A percentile compares a stretch with the other conserved stretches of the same genome.
These are phyloP conservation scores for Phytophthora foliorum DNA, from an alignment of 352 stramenopile species.

Conservation along the genomic window DNA sequence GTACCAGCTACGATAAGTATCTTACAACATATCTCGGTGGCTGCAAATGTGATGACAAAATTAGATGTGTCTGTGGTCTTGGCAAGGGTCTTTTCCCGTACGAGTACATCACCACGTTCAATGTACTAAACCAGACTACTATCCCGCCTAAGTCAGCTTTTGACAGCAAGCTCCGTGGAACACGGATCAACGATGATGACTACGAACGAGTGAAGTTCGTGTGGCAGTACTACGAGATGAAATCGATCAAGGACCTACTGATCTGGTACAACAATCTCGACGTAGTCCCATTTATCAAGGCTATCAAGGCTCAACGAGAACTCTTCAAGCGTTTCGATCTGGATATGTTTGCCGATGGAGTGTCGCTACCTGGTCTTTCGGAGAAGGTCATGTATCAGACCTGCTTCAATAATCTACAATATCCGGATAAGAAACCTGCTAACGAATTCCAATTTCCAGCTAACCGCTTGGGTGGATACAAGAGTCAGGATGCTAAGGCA, in stretches of 20 bases:
- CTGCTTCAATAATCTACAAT: slow-evolving; percentile 15
- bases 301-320: slow-evolving; percentile 25
- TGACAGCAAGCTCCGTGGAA: slow-evolving; percentile 26
- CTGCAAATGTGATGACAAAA: slow-evolving; percentile 43
- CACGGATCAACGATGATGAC: slow-evolving; percentile 32
- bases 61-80: slow-evolving; percentile 35
- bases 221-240: slow-evolving; percentile 50
- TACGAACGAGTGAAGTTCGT: slow-evolving; percentile 42
- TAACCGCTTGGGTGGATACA: slow-evolving; percentile 25
- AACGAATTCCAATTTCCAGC: not conserved
- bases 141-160: slow-evolving; percentile 35
- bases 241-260: slow-evolving; percentile 43
- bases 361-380: slow-evolving; percentile 18
- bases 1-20: slow-evolving; percentile 41
- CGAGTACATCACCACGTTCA: slow-evolving; percentile 45
- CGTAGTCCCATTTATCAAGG: slow-evolving; percentile 3
- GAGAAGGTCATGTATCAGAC: slow-evolving; percentile 42
- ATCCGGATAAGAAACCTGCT: too few species aligned
- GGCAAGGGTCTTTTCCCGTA: slow-evolving; percentile 42
- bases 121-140: slow-evolving; percentile 34
- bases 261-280: slow-evolving; percentile 16
- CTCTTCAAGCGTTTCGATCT: slow-evolving; percentile 26
- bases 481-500: slow-evolving; percentile 25
- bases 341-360: slow-evolving; percentile 32
- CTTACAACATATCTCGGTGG: slow-evolving; percentile 40